Conservation (phyloP, 495 filamentous ascomycete genomes). For the Penicillium subrubescens region DNA sequence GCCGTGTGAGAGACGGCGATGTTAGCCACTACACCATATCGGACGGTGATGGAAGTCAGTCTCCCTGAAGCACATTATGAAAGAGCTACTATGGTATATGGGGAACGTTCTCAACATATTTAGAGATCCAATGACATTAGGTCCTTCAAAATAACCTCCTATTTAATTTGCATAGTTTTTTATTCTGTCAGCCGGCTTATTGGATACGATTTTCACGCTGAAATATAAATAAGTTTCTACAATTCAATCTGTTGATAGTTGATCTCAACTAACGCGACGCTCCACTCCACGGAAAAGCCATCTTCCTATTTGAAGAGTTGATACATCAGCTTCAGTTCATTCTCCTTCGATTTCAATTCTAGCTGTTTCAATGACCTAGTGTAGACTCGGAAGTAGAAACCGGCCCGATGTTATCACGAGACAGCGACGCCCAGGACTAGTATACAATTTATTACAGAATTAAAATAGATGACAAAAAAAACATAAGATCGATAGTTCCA, state of each 20-base stretch:
- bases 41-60: constrained; percentile 12
- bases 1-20: constrained; percentile 47
- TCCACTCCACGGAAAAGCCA: no score
- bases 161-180: no score
- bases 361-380: background rate
- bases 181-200: no score
- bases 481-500: background rate
- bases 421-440: no score
- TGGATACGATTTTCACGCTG: no score
- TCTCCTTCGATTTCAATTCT: no score
- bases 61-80: no score
- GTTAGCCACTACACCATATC: constrained; percentile 49
- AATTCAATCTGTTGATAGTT: no score
- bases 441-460: background rate
- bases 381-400: background rate
- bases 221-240: no score
- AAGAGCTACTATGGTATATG: background rate
- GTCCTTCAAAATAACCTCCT: background rate
- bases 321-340: no score
- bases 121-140: background rate
- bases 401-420: background rate
- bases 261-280: no score
- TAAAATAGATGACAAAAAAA: background rate
- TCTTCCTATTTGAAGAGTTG: no score
- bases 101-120: background rate